Percentiles rank a stretch among this genome's conserved stretches.
phyloP scores from a whole-genome alignment of 2,329 filamentous ascomycete species.

The Parasarocladium wereldwijsianum region DNA sequence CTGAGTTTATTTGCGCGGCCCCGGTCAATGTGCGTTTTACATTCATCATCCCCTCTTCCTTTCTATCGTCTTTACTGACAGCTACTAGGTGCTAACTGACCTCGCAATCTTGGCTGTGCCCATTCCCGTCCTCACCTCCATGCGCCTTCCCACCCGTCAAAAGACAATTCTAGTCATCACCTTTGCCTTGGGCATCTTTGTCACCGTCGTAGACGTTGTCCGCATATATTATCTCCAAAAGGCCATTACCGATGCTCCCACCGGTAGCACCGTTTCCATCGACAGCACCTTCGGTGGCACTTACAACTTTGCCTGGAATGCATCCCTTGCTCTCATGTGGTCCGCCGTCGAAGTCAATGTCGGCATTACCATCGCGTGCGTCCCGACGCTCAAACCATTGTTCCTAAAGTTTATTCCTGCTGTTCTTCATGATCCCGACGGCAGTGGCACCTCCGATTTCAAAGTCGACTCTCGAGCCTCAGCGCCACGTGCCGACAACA shows the following conservation, averaged over 20 bases:
- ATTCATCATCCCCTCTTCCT: background rate
- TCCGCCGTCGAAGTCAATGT: constrained; percentile 82
- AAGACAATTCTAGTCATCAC: constrained; percentile 79
- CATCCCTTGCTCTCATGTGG: constrained; percentile 83
- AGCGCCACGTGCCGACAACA: constrained; percentile 6
- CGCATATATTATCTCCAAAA: constrained; percentile 81
- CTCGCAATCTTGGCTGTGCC: constrained; percentile 71
- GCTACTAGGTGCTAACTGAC: constrained; percentile 60
- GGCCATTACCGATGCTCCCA: constrained; percentile 36
- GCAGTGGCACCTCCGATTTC: constrained; percentile 17
- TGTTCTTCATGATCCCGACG: constrained; percentile 38
- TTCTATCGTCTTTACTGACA: background rate
- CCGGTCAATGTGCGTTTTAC: constrained; percentile 50
- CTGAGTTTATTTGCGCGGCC: constrained; percentile 57
- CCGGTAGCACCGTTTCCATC: constrained; percentile 18
- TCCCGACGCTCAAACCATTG: constrained; percentile 83
- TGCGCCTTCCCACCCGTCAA: constrained; percentile 72
- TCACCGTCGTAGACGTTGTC: constrained; percentile 75
- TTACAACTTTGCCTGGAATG: constrained; percentile 53
- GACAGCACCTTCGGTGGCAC: constrained; percentile 34
- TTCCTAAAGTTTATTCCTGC: constrained; percentile 49
- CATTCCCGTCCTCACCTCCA: constrained; percentile 73
- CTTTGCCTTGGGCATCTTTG: constrained; percentile 77
- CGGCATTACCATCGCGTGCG: constrained; percentile 78
- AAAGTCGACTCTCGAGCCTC: constrained; percentile 17